Evolutionary conservation across 2,329 filamentous ascomycete species (phyloP), one percentile per base, ranked within the genome.

Genomic region (Aureobasidium sp.): DNA sequence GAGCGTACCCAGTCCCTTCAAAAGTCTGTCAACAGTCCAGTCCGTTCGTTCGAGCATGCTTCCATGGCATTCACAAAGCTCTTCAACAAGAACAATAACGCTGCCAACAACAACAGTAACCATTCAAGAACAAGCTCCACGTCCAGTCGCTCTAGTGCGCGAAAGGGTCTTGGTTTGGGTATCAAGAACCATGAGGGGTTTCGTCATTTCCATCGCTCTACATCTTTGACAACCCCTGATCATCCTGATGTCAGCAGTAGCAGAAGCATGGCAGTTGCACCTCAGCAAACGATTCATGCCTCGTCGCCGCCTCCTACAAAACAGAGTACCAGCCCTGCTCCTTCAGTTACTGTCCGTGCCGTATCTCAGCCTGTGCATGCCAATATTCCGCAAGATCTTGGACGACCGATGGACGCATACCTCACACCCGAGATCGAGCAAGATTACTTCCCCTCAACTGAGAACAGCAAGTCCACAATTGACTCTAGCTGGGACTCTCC

Each of bases 31-130:
- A 66, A 65, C 52, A 61, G 60, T 56, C 64, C 66, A 25, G 67
- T 69, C 12, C 61, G 67, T 44, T 59, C 67, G 16, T 69, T 69
- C 56, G 67, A 69, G 50, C 66, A 67, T 54, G 67, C 67, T 60
- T 68, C 63, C 51, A 66, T 64, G 45, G 67, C 66, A 45, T 68
- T 68, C 59, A 67, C 65, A 6, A 62, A 63, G 53, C 60, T 69
- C 7, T 69, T 69, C 58, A 63, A 63, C 55, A 62, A 62, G 42
- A 61, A 63, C 37, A 59, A 63, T 17, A 30, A 40, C 17, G 29
- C 29, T 34, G 29, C 45, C 57, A 63, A 63, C 52, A 62, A 60
- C 34, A 60, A 62, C 32, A 57, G 62, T 10, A 30, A 17, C 16
- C 53, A 45, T 25, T 55, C 45, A 4, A 51, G 45, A 25, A 32